Evolutionary conservation across 1,284 basidiomycete species (phyloP), one percentile per base, ranked within the genome.

Genomic region (Golubevia sp.): DNA sequence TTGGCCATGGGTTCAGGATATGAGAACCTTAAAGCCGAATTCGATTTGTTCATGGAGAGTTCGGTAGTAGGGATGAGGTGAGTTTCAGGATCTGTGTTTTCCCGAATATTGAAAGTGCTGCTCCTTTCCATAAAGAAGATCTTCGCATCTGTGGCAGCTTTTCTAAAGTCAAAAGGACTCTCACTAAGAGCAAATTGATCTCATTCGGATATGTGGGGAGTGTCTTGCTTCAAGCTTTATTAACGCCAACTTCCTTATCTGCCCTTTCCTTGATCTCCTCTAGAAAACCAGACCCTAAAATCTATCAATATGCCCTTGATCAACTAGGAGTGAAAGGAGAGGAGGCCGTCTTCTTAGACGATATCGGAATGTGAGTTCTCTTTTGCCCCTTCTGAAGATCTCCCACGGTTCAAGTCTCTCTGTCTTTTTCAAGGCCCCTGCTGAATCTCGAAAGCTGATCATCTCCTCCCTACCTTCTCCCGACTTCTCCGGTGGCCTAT

Each of bases 261-360:
- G 20, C 3, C n/a, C 34, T 11, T 24, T 44, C 34, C 55, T 44
- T 18, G 30, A 26, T 25, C 20, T n/a, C 55, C n/a, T 25, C 44
- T 38, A 84, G 83, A 54, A 85, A 85, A 74, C 84, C 84, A 2
- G 84, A 85, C 59, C 77, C 82, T 1, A 64, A 70, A 15, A 77
- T 84, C 65, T 85, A 79, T 64, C 70, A 73, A 56, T 63, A 84
- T 58, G 81, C 83, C 6, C 62, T 84, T 21, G 63, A 79, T 25
- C 54, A 67, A 26, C 68, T 84, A 51, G 69, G 76, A 25, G 69
- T 77, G 49, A 58, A 70, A 53, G 62, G 77, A n/a, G 58, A 77
- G 15, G 75, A 84, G 58, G 71, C 74, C 0, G 73, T 85, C 27
- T 85, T 85, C 56, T 68, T 85, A 20, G 84, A 85, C 68, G 84